Conservation (phyloP, 441 rosid genomes). For the Gossypium davidsonii region DNA sequence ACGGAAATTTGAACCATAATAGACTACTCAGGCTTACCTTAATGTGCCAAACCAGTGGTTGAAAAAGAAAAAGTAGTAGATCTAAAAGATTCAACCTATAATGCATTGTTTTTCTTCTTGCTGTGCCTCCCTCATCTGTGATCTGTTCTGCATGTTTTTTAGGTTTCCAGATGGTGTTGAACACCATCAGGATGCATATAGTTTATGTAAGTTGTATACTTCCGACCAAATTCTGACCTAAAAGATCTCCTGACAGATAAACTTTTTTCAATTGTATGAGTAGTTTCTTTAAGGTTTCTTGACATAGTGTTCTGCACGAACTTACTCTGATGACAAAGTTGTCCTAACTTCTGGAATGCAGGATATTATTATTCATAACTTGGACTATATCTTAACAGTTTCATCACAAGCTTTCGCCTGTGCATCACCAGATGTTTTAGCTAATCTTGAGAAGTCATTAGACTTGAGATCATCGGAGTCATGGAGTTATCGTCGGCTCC, state of each 20-base stretch:
- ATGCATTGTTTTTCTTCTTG: not conserved
- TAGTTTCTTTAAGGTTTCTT: not conserved
- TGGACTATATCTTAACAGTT: slow-evolving; percentile 72
- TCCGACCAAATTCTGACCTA: not conserved
- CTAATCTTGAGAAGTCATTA: slow-evolving; percentile 69
- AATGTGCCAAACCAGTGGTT: not conserved
- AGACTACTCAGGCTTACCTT: not conserved
- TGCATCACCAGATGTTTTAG: slow-evolving; percentile 69
- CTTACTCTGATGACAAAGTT: not conserved
- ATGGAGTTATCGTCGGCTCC: slow-evolving; percentile 86
- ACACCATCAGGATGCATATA: not conserved
- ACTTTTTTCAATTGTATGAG: not conserved
- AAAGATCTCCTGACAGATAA: not conserved
- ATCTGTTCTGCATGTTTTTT: not conserved
- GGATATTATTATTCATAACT: slow-evolving; percentile 83
- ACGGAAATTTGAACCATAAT: not conserved
- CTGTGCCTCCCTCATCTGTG: not conserved
- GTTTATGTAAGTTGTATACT: not conserved
- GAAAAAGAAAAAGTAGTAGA: not conserved
- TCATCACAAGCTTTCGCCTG: slow-evolving; percentile 64
- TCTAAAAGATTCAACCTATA: not conserved
- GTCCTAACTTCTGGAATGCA: slow-evolving; percentile 32
- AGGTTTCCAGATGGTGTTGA: not conserved
- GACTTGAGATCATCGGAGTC: slow-evolving; percentile 79
- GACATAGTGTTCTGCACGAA: slow-evolving; percentile 1